Evolutionary conservation across 2,329 filamentous ascomycete species (phyloP), one percentile per base, ranked within the genome.

Genomic region (Aureobasidium mangrovei): DNA sequence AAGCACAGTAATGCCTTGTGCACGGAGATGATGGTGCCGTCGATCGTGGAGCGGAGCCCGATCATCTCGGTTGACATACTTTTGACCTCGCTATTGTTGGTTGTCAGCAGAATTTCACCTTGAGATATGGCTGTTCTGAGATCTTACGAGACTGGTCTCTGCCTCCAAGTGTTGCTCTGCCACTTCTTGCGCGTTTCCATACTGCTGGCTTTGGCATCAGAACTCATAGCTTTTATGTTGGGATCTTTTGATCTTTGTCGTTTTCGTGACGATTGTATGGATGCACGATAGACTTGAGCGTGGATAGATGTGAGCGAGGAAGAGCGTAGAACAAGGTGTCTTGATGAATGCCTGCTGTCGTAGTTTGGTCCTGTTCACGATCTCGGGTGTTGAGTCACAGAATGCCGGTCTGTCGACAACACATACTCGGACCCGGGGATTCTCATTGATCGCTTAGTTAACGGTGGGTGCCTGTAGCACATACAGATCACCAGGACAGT

Each of bases 1-100:
- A 46, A 41, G 42, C 51, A 54, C 7, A 54, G 51, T 6, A 54
- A 35, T 27, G 24, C 42, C 26, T 45, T 54, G 51, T 54, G 33
- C 26, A 46, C 26, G 8, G 33, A n/a, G 36, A 35, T 29, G 1
- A 31, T 9, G 2, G 12, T 10, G 5, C n/a, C n/a, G n/a, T 40
- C 40, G 4, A 43, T 4, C 2, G 12, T 4, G 4, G 49, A 53
- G 7, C 40, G 40, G 24, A 53, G 40, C 7, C 44, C 18, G 27
- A 53, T 36, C 2, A 24, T 44, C 1, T 18, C 32, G 40, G 24
- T 7, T 10, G 49, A 29, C 33, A 2, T 32, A 7, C 1, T 18
- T n/a, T 27, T 33, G 18, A 52, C 12, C 5, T 40, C 8, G 24
- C 47, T 52, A 7, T 7, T 35, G 32, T 24, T 7, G 9, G 32